Conservation (phyloP, 164 flowering plant genomes). For the Magnolia changhungtana region DNA sequence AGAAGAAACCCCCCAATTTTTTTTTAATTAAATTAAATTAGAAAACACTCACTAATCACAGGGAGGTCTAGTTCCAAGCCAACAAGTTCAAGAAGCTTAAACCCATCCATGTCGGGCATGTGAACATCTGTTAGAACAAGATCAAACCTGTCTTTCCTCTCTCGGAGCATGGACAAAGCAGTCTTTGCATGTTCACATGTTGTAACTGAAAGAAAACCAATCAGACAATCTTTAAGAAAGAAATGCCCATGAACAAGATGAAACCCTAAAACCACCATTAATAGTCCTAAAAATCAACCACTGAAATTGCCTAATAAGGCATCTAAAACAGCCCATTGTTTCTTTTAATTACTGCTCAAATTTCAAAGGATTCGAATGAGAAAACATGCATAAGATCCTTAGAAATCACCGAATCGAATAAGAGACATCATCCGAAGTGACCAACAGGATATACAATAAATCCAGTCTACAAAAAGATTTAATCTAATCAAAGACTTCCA, state of each 20-base stretch:
- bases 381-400: neutral
- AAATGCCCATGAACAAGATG: neutral
- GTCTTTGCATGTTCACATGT: conserved; percentile 55
- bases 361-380: neutral
- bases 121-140: conserved; percentile 88
- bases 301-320: neutral
- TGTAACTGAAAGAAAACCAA: conserved; percentile 46
- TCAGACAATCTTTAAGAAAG: neutral
- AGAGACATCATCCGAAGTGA: no score
- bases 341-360: neutral
- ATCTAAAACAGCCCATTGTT: neutral
- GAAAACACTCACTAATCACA: conserved; percentile 67
- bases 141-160: conserved; percentile 56
- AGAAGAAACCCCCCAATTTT: neutral
- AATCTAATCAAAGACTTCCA: no score
- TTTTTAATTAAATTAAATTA: conserved; percentile 45
- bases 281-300: neutral
- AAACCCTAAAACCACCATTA: neutral
- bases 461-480: no score
- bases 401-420: neutral
- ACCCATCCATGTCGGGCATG: conserved; percentile 98
- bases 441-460: no score
- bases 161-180: conserved; percentile 56
- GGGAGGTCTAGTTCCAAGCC: conserved; percentile 89
- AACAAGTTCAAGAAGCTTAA: conserved; percentile 75